Percentiles rank a stretch among this genome's conserved stretches.
phyloP scores from a whole-genome alignment of 2,329 filamentous ascomycete species.

The Sphaerulina vaccinii region DNA sequence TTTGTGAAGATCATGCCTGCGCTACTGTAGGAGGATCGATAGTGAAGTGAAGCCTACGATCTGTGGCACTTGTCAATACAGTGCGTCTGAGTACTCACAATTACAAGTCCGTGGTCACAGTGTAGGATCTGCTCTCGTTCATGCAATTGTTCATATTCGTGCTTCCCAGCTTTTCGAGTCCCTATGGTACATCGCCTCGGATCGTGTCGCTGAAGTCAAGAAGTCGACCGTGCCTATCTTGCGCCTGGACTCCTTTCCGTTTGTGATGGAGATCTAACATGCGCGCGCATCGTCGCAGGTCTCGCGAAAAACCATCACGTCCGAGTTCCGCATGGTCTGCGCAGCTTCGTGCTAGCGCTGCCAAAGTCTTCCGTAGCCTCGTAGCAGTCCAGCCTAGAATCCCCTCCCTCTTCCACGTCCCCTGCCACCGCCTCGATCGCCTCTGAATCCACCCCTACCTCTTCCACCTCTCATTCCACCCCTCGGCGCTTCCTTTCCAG shows the following conservation, averaged over 20 bases:
- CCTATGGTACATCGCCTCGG: not conserved
- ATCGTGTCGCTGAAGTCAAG: not conserved
- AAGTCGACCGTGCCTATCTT: not conserved
- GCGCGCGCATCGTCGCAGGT: not conserved
- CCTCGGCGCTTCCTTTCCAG: constrained; percentile 50
- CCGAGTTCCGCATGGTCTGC: no score
- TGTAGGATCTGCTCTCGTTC: no score
- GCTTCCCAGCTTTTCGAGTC: not conserved
- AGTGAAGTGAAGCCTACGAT: no score
- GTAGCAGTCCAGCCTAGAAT: constrained; percentile 20
- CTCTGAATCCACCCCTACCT: constrained; percentile 42
- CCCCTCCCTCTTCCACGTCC: constrained; percentile 32
- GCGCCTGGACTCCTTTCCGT: constrained; percentile 4
- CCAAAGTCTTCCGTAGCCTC: no score
- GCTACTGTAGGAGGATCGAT: no score
- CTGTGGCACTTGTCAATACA: not conserved
- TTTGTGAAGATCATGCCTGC: not conserved
- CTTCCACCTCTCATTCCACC: constrained; percentile 48
- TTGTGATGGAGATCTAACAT: not conserved
- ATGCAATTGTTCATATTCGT: constrained; percentile 1
- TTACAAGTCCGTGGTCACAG: no score
- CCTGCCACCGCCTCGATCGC: constrained; percentile 35
- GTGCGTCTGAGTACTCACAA: not conserved
- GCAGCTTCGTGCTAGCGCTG: no score
- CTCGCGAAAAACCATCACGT: no score